Conservation (phyloP, 2,329 filamentous ascomycete genomes). For the Fusarium armeniacum region DNA sequence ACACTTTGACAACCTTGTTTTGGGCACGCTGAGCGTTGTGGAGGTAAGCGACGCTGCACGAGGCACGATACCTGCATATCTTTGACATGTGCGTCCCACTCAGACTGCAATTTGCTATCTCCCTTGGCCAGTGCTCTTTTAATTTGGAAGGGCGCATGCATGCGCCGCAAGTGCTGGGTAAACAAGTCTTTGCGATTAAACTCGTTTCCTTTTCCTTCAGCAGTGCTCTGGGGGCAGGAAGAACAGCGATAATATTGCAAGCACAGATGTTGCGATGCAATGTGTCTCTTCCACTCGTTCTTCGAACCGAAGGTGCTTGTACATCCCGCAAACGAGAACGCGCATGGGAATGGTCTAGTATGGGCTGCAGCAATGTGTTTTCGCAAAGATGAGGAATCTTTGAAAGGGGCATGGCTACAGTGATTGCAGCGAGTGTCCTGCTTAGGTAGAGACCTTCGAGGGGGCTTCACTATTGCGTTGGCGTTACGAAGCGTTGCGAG, state of each 20-base stretch:
- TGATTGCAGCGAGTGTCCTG: conserved; percentile 73
- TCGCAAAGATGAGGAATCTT: conserved; percentile 74
- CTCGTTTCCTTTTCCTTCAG: conserved; percentile 72
- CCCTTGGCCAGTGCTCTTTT: conserved; percentile 69
- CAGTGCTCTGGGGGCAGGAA: conserved; percentile 67
- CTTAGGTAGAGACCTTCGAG: conserved; percentile 65
- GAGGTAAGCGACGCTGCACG: conserved; percentile 75
- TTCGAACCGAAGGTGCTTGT: conserved; percentile 88
- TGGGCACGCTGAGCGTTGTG: conserved; percentile 78
- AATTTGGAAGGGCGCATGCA: conserved; percentile 83
- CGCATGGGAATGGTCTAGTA: conserved; percentile 84
- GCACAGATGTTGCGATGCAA: conserved; percentile 88
- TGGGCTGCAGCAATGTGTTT: conserved; percentile 78
- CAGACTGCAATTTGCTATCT: conserved; percentile 70
- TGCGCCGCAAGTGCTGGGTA: conserved; percentile 91
- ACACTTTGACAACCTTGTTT: conserved; percentile 77
- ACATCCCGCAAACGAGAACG: conserved; percentile 88
- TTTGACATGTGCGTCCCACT: conserved; percentile 76
- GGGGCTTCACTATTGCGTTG: conserved; percentile 56
- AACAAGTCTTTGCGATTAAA: conserved; percentile 98
- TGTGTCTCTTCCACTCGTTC: conserved; percentile 98
- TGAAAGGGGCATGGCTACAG: conserved; percentile 75
- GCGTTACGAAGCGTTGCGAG: conserved; percentile 43
- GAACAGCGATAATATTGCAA: conserved; percentile 75
- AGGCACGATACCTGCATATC: conserved; percentile 82